These are phyloP conservation scores for Penicillium tannophilum DNA, from an alignment of 495 filamentous ascomycete genomes.

Conservation along the genomic window DNA sequence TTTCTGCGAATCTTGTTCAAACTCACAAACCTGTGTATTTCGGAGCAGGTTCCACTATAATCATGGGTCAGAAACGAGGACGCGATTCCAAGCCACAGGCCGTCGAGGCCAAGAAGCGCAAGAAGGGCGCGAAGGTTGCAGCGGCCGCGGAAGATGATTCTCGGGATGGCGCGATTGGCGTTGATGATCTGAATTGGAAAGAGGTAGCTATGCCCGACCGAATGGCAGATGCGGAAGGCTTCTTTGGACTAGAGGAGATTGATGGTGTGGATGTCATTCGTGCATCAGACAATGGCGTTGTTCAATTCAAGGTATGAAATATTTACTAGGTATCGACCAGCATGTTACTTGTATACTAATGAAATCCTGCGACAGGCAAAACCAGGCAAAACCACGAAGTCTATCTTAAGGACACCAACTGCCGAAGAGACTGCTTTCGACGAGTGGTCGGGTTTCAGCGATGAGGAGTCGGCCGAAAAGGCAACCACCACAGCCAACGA, in stretches of 20 bases:
- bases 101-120: slow-evolving; percentile 49
- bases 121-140: slow-evolving; percentile 44
- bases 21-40: background rate
- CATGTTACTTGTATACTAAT: background rate
- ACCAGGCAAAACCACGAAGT: slow-evolving; percentile 40
- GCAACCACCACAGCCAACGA: slow-evolving; percentile 21
- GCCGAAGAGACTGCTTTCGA: slow-evolving; percentile 39
- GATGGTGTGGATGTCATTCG: slow-evolving; percentile 82
- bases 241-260: slow-evolving; percentile 91
- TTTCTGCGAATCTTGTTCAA: slow-evolving; percentile 6
- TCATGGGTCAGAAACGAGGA: slow-evolving; percentile 52
- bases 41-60: slow-evolving; percentile 6
- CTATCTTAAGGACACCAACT: slow-evolving; percentile 31
- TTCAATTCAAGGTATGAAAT: slow-evolving; percentile 51
- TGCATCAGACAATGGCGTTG: slow-evolving; percentile 31
- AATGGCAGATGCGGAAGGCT: slow-evolving; percentile 89
- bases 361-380: slow-evolving; percentile 29
- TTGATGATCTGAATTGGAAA: slow-evolving; percentile 81
- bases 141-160: slow-evolving; percentile 20
- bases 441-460: slow-evolving; percentile 59
- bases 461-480: slow-evolving; percentile 38
- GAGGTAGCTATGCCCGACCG: slow-evolving; percentile 81
- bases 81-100: slow-evolving; percentile 42
- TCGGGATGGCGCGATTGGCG: slow-evolving; percentile 33
- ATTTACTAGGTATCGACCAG: background rate